A percentile compares a stretch with the other conserved stretches of the same genome.
Evolutionary conservation across 805 yeast genomes (phyloP).

Genomic region (Saccharomycopsis sp.): DNA sequence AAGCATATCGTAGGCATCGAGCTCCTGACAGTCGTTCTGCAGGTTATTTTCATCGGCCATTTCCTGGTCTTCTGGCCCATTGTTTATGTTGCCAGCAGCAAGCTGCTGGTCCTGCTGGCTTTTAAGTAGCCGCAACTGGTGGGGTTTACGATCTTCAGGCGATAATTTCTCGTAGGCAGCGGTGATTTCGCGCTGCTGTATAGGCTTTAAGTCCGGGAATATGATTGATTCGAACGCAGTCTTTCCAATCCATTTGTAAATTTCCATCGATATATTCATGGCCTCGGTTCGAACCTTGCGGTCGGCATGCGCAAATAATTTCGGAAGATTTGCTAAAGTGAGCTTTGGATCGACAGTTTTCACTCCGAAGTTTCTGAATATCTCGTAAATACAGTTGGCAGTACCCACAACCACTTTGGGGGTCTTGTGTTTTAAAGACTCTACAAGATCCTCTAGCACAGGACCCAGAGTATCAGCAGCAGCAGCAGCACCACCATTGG

Average conservation of each 20-base stretch:
- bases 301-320: slow-evolving; percentile 78
- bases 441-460: slow-evolving; percentile 58
- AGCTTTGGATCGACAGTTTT: slow-evolving; percentile 48
- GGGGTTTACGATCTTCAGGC: slow-evolving; percentile 32
- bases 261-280: slow-evolving; percentile 53
- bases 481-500: no score
- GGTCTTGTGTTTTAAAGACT: slow-evolving; percentile 53
- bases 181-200: slow-evolving; percentile 78
- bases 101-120: slow-evolving; percentile 43
- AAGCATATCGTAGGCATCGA: slow-evolving; percentile 64
- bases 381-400: slow-evolving; percentile 45
- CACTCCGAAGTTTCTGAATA: slow-evolving; percentile 59
- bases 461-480: slow-evolving; percentile 48
- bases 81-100: slow-evolving; percentile 20
- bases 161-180: slow-evolving; percentile 53
- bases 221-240: slow-evolving; percentile 45
- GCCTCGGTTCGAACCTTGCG: slow-evolving; percentile 77
- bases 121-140: slow-evolving; percentile 50
- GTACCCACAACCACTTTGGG: slow-evolving; percentile 77
- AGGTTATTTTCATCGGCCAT: neutral
- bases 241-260: slow-evolving; percentile 69
- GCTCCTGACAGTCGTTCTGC: slow-evolving; percentile 10
- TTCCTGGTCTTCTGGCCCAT: neutral
- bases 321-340: slow-evolving; percentile 50
- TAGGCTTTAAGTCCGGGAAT: slow-evolving; percentile 73